Evolutionary conservation across 164 flowering plant species (phyloP).

Genomic region (Stephania yunnanensis): DNA sequence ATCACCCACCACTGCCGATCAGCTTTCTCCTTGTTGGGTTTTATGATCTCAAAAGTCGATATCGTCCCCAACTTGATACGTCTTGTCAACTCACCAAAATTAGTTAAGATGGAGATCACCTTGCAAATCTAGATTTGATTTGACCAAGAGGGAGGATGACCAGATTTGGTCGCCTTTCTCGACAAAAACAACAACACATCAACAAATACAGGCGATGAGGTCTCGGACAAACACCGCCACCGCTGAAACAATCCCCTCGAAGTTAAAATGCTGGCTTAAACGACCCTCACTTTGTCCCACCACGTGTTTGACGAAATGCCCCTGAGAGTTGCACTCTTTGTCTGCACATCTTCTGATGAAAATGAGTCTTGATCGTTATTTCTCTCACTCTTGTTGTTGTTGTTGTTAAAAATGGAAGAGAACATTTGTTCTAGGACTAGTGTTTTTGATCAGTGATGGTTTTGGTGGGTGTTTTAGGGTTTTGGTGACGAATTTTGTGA

Average conservation of each 20-base stretch:
- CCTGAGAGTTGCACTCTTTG: not conserved
- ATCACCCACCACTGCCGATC: no score
- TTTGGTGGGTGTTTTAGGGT: not conserved
- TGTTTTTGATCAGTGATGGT: not conserved
- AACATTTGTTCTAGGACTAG: not conserved
- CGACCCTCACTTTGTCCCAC: slow-evolving; percentile 37
- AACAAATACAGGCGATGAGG: slow-evolving; percentile 26
- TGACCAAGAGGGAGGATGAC: no score
- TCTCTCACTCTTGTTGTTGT: not conserved
- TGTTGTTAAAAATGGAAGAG: not conserved
- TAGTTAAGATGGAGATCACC: no score
- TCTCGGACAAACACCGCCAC: slow-evolving; percentile 42
- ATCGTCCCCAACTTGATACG: no score
- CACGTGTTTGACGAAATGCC: slow-evolving; percentile 16
- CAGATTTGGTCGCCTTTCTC: no score
- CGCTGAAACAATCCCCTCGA: slow-evolving; percentile 52
- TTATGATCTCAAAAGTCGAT: no score
- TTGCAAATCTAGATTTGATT: no score
- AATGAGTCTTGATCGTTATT: not conserved
- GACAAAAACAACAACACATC: slow-evolving; percentile 1
- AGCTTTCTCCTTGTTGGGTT: no score
- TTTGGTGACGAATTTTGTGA: not conserved
- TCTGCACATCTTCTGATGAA: not conserved
- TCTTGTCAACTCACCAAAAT: no score
- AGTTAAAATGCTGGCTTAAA: slow-evolving; percentile 67